Conservation (phyloP, 192 early-diverging fungal species). For the Coemansia sp. region DNA sequence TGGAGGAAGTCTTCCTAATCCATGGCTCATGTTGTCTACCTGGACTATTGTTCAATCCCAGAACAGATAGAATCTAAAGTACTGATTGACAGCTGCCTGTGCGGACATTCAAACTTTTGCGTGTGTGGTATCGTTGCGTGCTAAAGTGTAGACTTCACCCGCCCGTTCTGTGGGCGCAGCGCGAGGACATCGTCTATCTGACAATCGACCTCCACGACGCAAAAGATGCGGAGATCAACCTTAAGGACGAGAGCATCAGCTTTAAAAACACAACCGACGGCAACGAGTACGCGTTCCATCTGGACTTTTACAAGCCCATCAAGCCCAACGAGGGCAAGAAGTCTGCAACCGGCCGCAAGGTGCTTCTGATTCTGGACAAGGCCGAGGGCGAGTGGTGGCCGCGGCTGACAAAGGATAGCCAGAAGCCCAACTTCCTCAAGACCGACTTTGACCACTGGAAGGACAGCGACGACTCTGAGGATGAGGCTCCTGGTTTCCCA, state of each 20-base stretch:
- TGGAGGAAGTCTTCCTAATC: no score
- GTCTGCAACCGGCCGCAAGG: slow-evolving; percentile 63
- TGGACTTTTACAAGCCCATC: slow-evolving; percentile 74
- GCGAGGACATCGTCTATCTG: slow-evolving; percentile 74
- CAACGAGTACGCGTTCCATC: slow-evolving; percentile 69
- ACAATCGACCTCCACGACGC: slow-evolving; percentile 80
- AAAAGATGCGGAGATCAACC: slow-evolving; percentile 42
- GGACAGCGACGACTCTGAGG: slow-evolving; percentile 94
- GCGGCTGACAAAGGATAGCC: slow-evolving; percentile 68
- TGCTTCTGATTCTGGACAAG: slow-evolving; percentile 74
- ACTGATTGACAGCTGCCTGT: not conserved
- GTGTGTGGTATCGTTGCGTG: not conserved
- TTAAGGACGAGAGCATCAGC: slow-evolving; percentile 29
- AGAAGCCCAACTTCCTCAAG: slow-evolving; percentile 76
- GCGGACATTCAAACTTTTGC: no score
- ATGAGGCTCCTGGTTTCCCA: slow-evolving; percentile 54
- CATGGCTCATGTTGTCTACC: not conserved
- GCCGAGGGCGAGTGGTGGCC: slow-evolving; percentile 79
- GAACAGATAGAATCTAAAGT: slow-evolving; percentile 1
- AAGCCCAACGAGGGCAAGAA: slow-evolving; percentile 72
- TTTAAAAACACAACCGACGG: slow-evolving; percentile 66
- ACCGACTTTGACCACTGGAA: slow-evolving; percentile 90
- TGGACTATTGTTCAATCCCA: not conserved
- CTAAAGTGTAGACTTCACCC: slow-evolving; percentile 52
- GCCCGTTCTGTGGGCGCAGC: slow-evolving; percentile 89